Percentiles rank a stretch among this genome's conserved stretches.
These are phyloP conservation scores for Amauroascus niger DNA, from an alignment of 2,329 filamentous ascomycete genomes.

Conservation along the genomic window DNA sequence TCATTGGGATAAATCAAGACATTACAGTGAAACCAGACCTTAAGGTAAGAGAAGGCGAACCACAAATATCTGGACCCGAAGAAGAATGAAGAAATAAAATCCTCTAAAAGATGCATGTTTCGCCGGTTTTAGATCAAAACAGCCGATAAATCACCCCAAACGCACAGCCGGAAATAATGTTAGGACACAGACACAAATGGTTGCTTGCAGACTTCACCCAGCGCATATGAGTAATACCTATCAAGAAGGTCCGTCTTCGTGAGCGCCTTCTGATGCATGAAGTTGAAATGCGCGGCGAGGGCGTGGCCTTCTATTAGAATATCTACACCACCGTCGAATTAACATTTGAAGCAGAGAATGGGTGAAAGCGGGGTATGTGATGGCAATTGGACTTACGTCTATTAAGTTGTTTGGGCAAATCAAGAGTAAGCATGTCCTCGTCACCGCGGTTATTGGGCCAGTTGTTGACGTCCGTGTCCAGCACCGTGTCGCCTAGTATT, in stretches of 20 bases:
- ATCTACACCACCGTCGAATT: neutral
- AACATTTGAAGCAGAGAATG: neutral
- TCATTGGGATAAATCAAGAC: too few species aligned
- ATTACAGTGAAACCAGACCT: too few species aligned
- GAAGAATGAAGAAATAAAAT: too few species aligned
- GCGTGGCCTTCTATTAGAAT: slow-evolving; percentile 9
- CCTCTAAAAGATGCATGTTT: too few species aligned
- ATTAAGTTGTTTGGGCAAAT: slow-evolving; percentile 7
- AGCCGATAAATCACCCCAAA: too few species aligned
- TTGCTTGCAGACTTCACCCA: slow-evolving; percentile 1
- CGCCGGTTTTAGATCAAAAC: too few species aligned
- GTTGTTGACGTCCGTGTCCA: slow-evolving; percentile 7
- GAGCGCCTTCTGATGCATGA: slow-evolving; percentile 1
- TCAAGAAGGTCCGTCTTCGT: slow-evolving; percentile 8
- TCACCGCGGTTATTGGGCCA: slow-evolving; percentile 7
- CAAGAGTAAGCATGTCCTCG: slow-evolving; percentile 7
- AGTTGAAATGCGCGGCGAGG: slow-evolving; percentile 8
- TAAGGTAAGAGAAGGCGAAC: too few species aligned
- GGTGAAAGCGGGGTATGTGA: too few species aligned
- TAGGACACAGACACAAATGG: neutral
- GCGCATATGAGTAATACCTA: slow-evolving; percentile 7
- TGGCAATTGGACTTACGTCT: slow-evolving; percentile 8
- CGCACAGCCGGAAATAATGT: neutral
- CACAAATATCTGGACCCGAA: too few species aligned
- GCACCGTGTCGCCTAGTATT: slow-evolving; percentile 3